phyloP scores from a whole-genome alignment of 2,329 filamentous ascomycete species.

The Didymella exigua region DNA sequence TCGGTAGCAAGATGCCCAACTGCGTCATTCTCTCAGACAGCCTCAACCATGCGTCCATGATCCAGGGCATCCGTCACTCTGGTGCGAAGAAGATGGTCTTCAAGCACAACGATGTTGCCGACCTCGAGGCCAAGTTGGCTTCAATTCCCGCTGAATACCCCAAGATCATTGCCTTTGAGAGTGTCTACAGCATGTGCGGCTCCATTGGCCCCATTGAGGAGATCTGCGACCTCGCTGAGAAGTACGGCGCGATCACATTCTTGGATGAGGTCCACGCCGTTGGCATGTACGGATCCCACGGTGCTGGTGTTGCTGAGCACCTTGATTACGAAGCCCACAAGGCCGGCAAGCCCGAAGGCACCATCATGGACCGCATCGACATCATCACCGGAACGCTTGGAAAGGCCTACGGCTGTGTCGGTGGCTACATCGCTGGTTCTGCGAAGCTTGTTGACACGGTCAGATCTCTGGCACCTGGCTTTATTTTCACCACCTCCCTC shows the following conservation, averaged over 20 bases:
- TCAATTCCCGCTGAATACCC: slow-evolving; percentile 82
- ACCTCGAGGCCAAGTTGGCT: slow-evolving; percentile 90
- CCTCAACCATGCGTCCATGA: slow-evolving; percentile 98
- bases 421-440: slow-evolving; percentile 95
- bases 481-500: slow-evolving; percentile 98
- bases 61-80: slow-evolving; percentile 97
- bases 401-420: slow-evolving; percentile 97
- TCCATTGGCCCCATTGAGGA: slow-evolving; percentile 94
- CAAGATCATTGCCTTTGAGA: slow-evolving; percentile 99
- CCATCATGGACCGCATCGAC: slow-evolving; percentile 92
- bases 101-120: slow-evolving; percentile 95
- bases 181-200: slow-evolving; percentile 99
- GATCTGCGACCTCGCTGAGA: slow-evolving; percentile 95
- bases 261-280: slow-evolving; percentile 98
- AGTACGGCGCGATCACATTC: slow-evolving; percentile 97
- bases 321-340: slow-evolving; percentile 89
- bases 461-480: slow-evolving; percentile 91
- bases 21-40: slow-evolving; percentile 98
- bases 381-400: slow-evolving; percentile 97
- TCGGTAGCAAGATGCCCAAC: slow-evolving; percentile 95
- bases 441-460: slow-evolving; percentile 87
- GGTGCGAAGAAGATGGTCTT: slow-evolving; percentile 97
- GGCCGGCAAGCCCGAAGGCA: slow-evolving; percentile 75
- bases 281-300: slow-evolving; percentile 97
- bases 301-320: slow-evolving; percentile 95